Evolutionary conservation across 2,329 filamentous ascomycete species (phyloP), one percentile per base, ranked within the genome.

Genomic region (Shiraia bambusicola): DNA sequence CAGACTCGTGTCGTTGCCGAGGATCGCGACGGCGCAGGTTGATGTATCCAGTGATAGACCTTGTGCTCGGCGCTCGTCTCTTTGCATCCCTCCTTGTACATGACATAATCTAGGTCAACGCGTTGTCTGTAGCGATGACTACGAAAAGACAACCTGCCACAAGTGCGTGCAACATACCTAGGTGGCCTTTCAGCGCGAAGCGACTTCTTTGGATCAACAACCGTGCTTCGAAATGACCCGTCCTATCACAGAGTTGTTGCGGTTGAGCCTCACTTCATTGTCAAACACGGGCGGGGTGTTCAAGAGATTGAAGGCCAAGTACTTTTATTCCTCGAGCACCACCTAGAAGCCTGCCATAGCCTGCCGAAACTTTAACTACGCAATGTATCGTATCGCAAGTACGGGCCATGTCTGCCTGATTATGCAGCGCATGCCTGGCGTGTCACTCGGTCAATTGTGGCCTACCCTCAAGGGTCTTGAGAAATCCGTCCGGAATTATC

Each of bases 1-100:
- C 16, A 49, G 33, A 34, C 40, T 40, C 12, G 40, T 35, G 28
- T 45, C 40, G 16, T 49, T 50, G 27, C 50, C 45, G 10, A 54
- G 45, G 17, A 54, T 40, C 33, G 31, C 32, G 12, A 48, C 34
- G 30, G 43, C 40, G 33, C 33, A 35, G 33, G 33, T 35, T 12
- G 22, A 26, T 15, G 33, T 35, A 35, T 35, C 33, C n/a, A 26
- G 33, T 5, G n/a, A 27, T 35, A 27, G 33, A 49, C 29, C 27
- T 42, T 51, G 46, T 54, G 51, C 19, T 52, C 45, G 25, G 47
- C 15, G 40, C 51, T n/a, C n/a, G n/a, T n/a, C n/a, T 29, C 28
- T 29, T 13, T 6, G 28, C 6, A 6, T 14, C 12, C 28, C 12
- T 13, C 28, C 15, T 6, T 7, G 11, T 29, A 13, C 28, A 29